Base-by-base conservation (phyloP, 2,329 filamentous ascomycete genomes). In the Arthrobotrys pseudoclavata region DNA sequence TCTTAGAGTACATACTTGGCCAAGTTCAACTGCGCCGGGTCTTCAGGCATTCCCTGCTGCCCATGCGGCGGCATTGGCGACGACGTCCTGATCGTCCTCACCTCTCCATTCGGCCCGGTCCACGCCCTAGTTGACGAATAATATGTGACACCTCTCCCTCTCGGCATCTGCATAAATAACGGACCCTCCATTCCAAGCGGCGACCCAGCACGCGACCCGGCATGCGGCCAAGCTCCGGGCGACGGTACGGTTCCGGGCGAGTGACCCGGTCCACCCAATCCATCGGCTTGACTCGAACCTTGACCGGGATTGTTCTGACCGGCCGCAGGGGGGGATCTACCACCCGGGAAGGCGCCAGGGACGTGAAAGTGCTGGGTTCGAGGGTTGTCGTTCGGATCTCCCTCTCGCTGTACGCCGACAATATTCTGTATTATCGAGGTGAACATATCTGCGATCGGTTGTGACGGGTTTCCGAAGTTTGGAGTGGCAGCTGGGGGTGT, bases 391-490 rank as follows among this genome's bases (percentile, higher is more conserved):
- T 24, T 55, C 10, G 60, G 40, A 12, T 69, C 64, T 3, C 62
- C 60, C 22, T 42, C 24, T 18, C 67, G 66, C n/a, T 29, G 55
- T 3, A 3, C 20, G 50, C 75, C 75, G 13, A 78, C 20, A 48
- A 78, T 78, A 64, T 62, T 78, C 34, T 71, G 69, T 55, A 78
- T 68, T 68, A 78, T 78, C n/a, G 75, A 78, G 20, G 75, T 57
- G 31, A 78, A 72, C 61, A 78, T 72, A 26, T 78, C 75, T 2
- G 62, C 47, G 61, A 78, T 72, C 24, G 72, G 72, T 10, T 62
- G 52, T 12, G 52, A 61, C 2, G 18, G 31, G 24, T 78, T 76
- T 13, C 72, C 72, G 22, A 69, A 76, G 31, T 76, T 76, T 22
- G 72, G 40, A n/a, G 72, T 72, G 18, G 75, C 29, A 29, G 45